phyloP scores from a whole-genome alignment of 495 filamentous ascomycete species.

The Penicillium argentinense region DNA sequence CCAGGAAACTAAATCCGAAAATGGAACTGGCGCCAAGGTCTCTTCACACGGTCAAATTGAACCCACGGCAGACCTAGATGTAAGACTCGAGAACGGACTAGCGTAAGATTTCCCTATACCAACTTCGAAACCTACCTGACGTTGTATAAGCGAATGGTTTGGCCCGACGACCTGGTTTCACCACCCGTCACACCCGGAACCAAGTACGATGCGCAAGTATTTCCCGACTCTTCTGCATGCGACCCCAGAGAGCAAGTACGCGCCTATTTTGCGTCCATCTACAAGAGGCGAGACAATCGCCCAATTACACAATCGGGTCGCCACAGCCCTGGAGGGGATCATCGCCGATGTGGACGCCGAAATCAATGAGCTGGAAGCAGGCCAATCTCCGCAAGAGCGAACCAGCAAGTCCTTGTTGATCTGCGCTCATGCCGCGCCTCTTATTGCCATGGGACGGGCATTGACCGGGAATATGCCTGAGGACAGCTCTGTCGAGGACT shows the following conservation, averaged over 20 bases:
- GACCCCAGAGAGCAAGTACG: conserved; percentile 50
- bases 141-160: conserved; percentile 74
- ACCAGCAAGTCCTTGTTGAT: conserved; percentile 66
- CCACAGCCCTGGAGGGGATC: conserved; percentile 65
- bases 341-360: conserved; percentile 70
- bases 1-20: neutral
- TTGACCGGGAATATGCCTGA: conserved; percentile 76
- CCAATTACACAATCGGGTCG: conserved; percentile 77
- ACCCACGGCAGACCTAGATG: conserved; percentile 35
- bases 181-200: conserved; percentile 74
- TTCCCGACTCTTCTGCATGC: conserved; percentile 57
- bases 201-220: conserved; percentile 54
- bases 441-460: conserved; percentile 80
- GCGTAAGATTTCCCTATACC: no score
- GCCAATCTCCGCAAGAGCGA: conserved; percentile 16
- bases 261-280: conserved; percentile 61
- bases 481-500: conserved; percentile 70
- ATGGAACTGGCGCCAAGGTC: neutral
- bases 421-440: conserved; percentile 85
- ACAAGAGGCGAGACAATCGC: conserved; percentile 73
- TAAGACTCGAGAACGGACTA: conserved; percentile 73
- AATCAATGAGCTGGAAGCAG: conserved; percentile 33
- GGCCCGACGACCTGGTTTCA: conserved; percentile 67
- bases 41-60: conserved; percentile 15
- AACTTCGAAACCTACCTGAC: conserved; percentile 6